Base-by-base conservation (phyloP, 345 rosid genomes). In the Rhizophora apiculata region DNA sequence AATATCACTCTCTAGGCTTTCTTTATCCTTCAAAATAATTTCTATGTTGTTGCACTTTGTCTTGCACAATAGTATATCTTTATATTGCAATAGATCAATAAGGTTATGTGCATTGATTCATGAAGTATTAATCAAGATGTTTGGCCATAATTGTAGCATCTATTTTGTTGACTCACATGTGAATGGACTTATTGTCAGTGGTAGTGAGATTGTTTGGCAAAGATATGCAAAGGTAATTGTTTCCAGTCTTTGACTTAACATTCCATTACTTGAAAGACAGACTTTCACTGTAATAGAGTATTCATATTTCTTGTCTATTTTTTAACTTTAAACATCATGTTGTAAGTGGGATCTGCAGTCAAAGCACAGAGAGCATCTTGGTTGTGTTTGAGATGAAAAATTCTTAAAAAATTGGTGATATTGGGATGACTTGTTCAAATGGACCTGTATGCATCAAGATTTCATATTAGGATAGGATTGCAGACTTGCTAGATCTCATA, bases 321-420 rank as follows among this genome's bases (percentile, higher is more conserved):
- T 20, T 8, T 65, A 62, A 64, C 55, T 11, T 30, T 43, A 62
- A 68, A 70, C 49, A 26, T 51, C 36, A 8, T 82, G 74, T 64
- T 76, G 76, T 85, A 90, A 98, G 90, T 90, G 99, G 99, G 77
- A 83, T 76, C 65, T 92, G 99, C 74, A 65, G 90, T 71, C 99
- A 95, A 80, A 95, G 85, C 79, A 66, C 92, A 80, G 98, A 90
- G 83, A n/a, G n/a, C 99, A 95, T 79, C 98, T 97, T 76, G 98
- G 99, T 67, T 24, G 24, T 24, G 24, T 24, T 24, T 24, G 24
- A 24, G 24, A 24, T 24, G 24, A 24, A 24, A 24, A 95, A 81
- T 95, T 95, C 76, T 77, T 95, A 82, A 89, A 83, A 76, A 87
- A 24, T 24, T 24, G 24, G 24, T 24, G 24, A 24, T 24, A 24